Conservation (phyloP, 768 basidiomycete genomes). For the Podaxis pistillaris region DNA sequence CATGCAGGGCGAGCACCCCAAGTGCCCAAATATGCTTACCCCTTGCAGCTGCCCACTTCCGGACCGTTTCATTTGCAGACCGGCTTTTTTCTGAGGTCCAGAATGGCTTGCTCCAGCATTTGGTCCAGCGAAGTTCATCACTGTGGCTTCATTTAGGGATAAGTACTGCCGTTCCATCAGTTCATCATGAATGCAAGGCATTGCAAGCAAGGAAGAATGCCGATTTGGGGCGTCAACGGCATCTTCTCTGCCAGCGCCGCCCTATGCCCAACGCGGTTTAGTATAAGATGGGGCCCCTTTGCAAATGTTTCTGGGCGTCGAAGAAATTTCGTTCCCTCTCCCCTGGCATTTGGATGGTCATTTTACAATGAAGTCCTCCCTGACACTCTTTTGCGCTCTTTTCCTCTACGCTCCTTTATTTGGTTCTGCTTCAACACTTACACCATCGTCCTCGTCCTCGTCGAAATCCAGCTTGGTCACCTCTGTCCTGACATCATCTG, state of each 20-base stretch:
- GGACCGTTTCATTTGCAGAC: not conserved
- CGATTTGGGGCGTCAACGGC: not conserved
- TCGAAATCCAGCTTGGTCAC: not conserved
- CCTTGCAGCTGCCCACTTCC: not conserved
- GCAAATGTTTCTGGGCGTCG: not conserved
- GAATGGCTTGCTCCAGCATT: not conserved
- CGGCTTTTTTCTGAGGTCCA: not conserved
- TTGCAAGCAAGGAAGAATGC: not conserved
- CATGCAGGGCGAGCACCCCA: constrained; percentile 1
- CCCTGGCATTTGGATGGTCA: not conserved
- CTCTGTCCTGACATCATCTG: not conserved
- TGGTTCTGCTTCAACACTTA: not conserved
- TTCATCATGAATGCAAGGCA: not conserved
- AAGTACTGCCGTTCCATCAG: not conserved
- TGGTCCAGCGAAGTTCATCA: not conserved
- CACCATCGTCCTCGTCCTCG: not conserved
- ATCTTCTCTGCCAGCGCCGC: not conserved
- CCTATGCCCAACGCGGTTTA: constrained; percentile 6
- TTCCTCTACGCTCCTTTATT: constrained; percentile 6
- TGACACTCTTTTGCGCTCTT: constrained; percentile 3
- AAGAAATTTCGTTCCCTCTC: not conserved
- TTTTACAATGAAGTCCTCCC: not conserved
- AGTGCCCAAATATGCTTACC: not conserved
- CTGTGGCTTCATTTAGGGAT: not conserved
- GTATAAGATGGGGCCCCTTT: constrained; percentile 5